A percentile compares a stretch with the other conserved stretches of the same genome.
phyloP scores from a whole-genome alignment of 192 early-diverging fungal genomes.

The Dissophora ornata region DNA sequence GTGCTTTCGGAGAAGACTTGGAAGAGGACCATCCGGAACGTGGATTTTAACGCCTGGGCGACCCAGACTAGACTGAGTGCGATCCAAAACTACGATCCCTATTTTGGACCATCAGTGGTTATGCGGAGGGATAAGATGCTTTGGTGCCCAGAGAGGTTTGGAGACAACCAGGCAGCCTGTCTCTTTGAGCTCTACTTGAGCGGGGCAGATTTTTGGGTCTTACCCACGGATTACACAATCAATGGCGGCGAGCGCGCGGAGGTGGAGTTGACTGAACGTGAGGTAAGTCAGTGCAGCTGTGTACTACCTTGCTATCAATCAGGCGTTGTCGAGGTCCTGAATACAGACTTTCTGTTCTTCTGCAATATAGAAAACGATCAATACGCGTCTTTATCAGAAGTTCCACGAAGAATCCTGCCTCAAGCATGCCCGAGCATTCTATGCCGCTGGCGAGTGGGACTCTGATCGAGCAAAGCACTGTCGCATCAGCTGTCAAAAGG shows the following conservation, averaged over 20 bases:
- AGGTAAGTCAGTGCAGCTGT: no score
- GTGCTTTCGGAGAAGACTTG: slow-evolving; percentile 63
- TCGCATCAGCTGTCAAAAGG: slow-evolving; percentile 41
- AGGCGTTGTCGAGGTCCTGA: no score
- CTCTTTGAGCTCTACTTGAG: slow-evolving; percentile 60
- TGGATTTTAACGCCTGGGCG: slow-evolving; percentile 58
- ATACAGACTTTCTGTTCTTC: slow-evolving; percentile 25
- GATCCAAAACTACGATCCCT: slow-evolving; percentile 65
- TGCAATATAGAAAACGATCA: no score
- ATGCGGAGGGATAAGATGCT: slow-evolving; percentile 58
- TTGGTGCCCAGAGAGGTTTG: slow-evolving; percentile 70
- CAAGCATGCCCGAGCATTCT: no score
- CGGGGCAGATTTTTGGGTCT: slow-evolving; percentile 66
- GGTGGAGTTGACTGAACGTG: slow-evolving; percentile 52
- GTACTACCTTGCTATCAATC: no score
- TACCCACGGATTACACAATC: slow-evolving; percentile 62
- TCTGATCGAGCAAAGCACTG: slow-evolving; percentile 53
- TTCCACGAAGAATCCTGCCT: slow-evolving; percentile 65
- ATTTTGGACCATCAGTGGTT: slow-evolving; percentile 66
- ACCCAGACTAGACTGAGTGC: slow-evolving; percentile 52
- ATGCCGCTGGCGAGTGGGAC: no score
- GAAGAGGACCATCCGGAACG: slow-evolving; percentile 62
- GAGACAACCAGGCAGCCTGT: slow-evolving; percentile 66
- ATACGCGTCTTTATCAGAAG: slow-evolving; percentile 64
- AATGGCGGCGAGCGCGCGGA: slow-evolving; percentile 36